Evolutionary conservation across 2,329 filamentous ascomycete species (phyloP).

Genomic region (Hawksworthiomyces lignivorus): DNA sequence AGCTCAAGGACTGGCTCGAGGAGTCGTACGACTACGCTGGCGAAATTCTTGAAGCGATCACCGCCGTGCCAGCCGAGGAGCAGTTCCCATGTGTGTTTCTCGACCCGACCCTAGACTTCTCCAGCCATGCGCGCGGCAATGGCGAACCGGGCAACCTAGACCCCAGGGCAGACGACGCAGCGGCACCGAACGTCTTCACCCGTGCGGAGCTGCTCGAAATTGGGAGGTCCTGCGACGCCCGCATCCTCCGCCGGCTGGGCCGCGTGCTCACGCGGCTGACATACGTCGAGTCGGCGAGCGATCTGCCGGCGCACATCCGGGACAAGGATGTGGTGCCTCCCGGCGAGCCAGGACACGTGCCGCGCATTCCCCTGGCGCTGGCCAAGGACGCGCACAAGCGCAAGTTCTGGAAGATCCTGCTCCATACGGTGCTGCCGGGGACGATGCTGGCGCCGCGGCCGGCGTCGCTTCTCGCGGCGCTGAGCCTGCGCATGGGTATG

Average conservation of each 20-base stretch:
- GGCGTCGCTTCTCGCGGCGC: conserved; percentile 37
- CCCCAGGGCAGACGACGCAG: conserved; percentile 17
- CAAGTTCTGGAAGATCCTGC: conserved; percentile 39
- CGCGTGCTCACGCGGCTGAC: conserved; percentile 38
- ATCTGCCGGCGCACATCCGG: conserved; percentile 36
- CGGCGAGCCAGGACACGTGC: conserved; percentile 20
- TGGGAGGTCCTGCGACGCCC: conserved; percentile 40
- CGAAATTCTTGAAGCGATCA: conserved; percentile 33
- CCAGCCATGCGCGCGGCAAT: conserved; percentile 1
- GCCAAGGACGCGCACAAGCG: conserved; percentile 25
- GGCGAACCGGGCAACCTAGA: conserved; percentile 14
- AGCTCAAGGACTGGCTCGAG: conserved; percentile 40
- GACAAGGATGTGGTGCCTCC: conserved; percentile 16
- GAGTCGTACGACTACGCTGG: conserved; percentile 41
- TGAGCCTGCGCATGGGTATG: conserved; percentile 41
- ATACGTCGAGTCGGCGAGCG: conserved; percentile 30
- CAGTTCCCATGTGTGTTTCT: conserved; percentile 41
- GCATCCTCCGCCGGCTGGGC: conserved; percentile 39
- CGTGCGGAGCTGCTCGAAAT: conserved; percentile 43
- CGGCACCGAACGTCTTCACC: conserved; percentile 31
- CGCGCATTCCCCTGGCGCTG: conserved; percentile 37
- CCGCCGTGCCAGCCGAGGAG: conserved; percentile 27
- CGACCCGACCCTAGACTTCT: conserved; percentile 38
- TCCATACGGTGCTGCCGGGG: conserved; percentile 40
- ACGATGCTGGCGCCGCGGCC: conserved; percentile 38